Evolutionary conservation across 495 filamentous ascomycete genomes (phyloP).

Genomic region (Pseudomonodictys pantanalensis): DNA sequence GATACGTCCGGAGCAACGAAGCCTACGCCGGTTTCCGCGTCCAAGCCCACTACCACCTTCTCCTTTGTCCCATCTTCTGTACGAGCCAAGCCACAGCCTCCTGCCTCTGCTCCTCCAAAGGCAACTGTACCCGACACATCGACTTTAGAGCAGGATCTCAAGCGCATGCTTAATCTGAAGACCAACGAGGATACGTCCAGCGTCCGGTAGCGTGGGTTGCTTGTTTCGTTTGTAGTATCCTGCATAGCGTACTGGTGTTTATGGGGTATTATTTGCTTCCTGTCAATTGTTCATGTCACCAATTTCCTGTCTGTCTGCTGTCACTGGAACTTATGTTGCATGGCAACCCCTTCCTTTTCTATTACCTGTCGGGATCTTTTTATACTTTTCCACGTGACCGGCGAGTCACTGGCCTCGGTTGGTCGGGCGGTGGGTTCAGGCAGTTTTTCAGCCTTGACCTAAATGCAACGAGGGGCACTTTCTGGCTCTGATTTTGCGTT

Average conservation of each 20-base stretch:
- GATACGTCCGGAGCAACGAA: constrained; percentile 1
- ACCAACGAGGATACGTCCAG: constrained; percentile 10
- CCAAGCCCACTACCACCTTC: constrained; percentile 1
- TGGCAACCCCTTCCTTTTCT: no score
- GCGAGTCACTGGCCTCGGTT: no score
- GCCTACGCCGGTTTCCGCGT: background rate
- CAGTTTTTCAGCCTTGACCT: no score
- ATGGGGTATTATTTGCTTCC: background rate
- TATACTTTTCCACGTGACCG: no score
- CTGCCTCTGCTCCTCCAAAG: constrained; percentile 2
- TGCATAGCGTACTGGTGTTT: background rate
- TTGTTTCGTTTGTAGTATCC: background rate
- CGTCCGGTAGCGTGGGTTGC: constrained; percentile 7
- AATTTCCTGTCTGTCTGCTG: background rate
- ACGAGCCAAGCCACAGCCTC: constrained; percentile 13
- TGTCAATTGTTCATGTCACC: background rate
- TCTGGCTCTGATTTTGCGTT: background rate
- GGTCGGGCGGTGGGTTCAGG: no score
- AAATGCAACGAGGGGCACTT: background rate
- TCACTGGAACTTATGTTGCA: background rate
- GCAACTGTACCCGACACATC: constrained; percentile 1
- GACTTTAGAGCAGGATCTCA: constrained; percentile 23
- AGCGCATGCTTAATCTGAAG: constrained; percentile 25
- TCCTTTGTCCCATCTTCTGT: constrained; percentile 28
- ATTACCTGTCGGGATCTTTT: no score